These are phyloP conservation scores for Aureobasidium mangrovei DNA, from an alignment of 2,329 filamentous ascomycete genomes.

Conservation along the genomic window DNA sequence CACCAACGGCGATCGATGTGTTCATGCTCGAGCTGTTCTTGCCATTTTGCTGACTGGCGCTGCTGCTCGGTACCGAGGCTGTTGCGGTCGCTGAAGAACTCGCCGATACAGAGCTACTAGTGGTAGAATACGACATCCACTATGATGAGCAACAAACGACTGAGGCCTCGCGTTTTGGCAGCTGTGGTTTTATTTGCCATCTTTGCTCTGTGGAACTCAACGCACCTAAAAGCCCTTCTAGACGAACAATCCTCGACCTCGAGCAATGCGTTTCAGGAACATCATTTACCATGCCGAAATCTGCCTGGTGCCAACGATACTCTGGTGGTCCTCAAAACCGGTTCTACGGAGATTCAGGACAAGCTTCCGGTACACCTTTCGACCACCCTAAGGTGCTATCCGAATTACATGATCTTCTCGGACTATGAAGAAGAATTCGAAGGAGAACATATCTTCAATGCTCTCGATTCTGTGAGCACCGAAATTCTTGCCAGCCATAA, in stretches of 20 bases:
- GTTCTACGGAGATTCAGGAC: constrained; percentile 26
- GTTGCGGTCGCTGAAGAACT: background rate
- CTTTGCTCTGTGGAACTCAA: background rate
- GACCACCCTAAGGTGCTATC: constrained; percentile 28
- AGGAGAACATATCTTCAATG: constrained; percentile 27
- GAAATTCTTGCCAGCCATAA: constrained; percentile 16
- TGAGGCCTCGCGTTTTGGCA: background rate
- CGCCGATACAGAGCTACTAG: background rate
- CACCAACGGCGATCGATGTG: background rate
- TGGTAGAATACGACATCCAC: background rate
- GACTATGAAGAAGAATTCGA: constrained; percentile 29
- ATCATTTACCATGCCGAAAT: background rate
- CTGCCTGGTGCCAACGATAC: constrained; percentile 36
- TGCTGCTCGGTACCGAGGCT: background rate
- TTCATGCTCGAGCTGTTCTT: background rate
- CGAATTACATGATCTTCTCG: constrained; percentile 30
- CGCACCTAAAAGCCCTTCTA: background rate
- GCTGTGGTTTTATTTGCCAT: background rate
- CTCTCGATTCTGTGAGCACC: constrained; percentile 18
- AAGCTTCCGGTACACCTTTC: constrained; percentile 26
- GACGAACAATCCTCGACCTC: background rate
- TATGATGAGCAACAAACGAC: background rate
- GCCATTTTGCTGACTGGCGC: background rate
- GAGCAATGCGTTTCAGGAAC: background rate
- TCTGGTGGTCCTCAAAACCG: constrained; percentile 42